A percentile compares a stretch with the other conserved stretches of the same genome.
Evolutionary conservation across 2,329 filamentous ascomycete genomes (phyloP).

Genomic region (Aspergillus spinulosporus): DNA sequence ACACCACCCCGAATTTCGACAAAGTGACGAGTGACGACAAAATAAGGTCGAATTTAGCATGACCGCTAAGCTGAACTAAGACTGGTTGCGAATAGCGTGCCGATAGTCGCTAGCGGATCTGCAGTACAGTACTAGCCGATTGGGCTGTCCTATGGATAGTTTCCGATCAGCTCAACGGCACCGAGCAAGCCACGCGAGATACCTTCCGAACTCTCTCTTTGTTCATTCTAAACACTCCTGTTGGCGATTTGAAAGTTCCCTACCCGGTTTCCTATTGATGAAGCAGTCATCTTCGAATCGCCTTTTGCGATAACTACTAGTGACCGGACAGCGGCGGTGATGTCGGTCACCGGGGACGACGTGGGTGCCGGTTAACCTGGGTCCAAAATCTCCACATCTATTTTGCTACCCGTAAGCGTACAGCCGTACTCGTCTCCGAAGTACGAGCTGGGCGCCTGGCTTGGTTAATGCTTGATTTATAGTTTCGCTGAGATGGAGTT

Average conservation of each 20-base stretch:
- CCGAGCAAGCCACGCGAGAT: too few relatives aligned
- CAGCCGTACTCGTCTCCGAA: neutral
- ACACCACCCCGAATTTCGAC: neutral
- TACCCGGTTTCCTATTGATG: neutral
- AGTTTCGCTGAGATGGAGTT: neutral
- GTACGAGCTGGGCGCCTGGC: neutral
- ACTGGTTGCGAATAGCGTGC: neutral
- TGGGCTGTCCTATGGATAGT: too few relatives aligned
- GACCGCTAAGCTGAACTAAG: neutral
- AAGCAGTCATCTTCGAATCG: neutral
- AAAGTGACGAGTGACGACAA: neutral
- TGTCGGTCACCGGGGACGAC: slow-evolving; percentile 6
- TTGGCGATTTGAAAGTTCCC: neutral
- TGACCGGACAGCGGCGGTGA: neutral
- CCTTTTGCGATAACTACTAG: neutral
- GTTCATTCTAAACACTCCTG: neutral
- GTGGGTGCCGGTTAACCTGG: slow-evolving; percentile 5
- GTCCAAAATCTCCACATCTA: neutral
- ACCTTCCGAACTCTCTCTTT: too few relatives aligned
- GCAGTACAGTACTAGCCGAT: neutral
- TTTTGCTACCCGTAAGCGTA: too few relatives aligned
- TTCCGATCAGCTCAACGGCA: too few relatives aligned
- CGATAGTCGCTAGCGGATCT: neutral
- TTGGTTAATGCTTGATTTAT: slow-evolving; percentile 2
- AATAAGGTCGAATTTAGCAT: slow-evolving; percentile 2